Conservation (phyloP, 2,329 filamentous ascomycete genomes). For the Rachicladosporium sp. region DNA sequence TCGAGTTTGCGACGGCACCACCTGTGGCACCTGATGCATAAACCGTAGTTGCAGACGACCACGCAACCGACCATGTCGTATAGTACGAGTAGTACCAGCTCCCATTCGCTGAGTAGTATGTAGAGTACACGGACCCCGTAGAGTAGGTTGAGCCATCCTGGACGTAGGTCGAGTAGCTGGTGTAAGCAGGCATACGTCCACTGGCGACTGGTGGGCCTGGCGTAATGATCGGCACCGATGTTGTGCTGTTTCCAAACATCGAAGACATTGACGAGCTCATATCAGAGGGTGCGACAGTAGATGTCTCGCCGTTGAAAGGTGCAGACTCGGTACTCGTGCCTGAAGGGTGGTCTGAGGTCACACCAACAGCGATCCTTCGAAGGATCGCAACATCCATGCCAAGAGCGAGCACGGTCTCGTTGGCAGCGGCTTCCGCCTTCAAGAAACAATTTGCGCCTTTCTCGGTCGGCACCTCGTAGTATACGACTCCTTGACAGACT, state of each 20-base stretch:
- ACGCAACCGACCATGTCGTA: conserved; percentile 16
- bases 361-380: conserved; percentile 17
- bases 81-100: conserved; percentile 21
- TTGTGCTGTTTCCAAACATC: conserved; percentile 17
- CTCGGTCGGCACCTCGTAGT: conserved; percentile 13
- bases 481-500: conserved; percentile 22
- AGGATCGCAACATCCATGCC: conserved; percentile 20
- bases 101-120: conserved; percentile 13
- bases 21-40: conserved; percentile 13
- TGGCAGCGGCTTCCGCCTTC: conserved; percentile 13
- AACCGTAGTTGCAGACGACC: conserved; percentile 18
- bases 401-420: conserved; percentile 12
- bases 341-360: conserved; percentile 9
- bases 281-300: conserved; percentile 10
- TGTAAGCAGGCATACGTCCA: conserved; percentile 12
- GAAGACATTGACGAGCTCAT: conserved; percentile 17
- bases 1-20: conserved; percentile 10
- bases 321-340: conserved; percentile 15
- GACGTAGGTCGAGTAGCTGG: conserved; percentile 18
- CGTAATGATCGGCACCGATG: conserved; percentile 18
- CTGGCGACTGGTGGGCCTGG: conserved; percentile 12
- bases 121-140: conserved; percentile 18
- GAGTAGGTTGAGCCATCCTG: conserved; percentile 21
- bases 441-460: conserved; percentile 22
- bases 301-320: conserved; percentile 11